Base-by-base conservation (phyloP, 23 red algal species). In the Gracilaria vermiculophylla region DNA sequence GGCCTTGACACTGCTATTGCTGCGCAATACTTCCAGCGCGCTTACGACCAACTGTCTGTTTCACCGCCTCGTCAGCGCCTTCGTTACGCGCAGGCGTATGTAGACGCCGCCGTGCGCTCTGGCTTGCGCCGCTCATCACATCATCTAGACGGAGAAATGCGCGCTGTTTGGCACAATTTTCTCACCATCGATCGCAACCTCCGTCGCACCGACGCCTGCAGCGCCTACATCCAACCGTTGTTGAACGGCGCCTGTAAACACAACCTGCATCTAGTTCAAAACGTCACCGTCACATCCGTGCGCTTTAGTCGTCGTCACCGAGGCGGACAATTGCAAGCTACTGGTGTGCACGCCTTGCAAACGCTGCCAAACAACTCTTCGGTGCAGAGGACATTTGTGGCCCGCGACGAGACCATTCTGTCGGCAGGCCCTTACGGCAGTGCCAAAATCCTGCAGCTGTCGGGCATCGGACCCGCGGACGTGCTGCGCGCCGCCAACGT, bases 161-260 rank as follows among this genome's bases (percentile, higher is more conserved):
- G 61, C 24, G 14, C 62, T 19, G 81, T 70, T n/a, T 57, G 49
- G 76, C 76, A 58, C 3, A 73, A 73, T 20, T 40, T 19, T 28
- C 76, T 79, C 45, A 79, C 76, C 34, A 73, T 81, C 29, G 87
- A 80, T 21, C 11, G 20, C 28, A 34, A 48, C 15, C 66, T 67
- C 3, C 80, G 79, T 67, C 64, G 90, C 11, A 45, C 28, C 13
- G 90, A 93, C 51, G 41, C 90, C 2, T 93, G 79, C 40, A 80
- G 23, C 23, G 90, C 80, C 27, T 93, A 93, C 47, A 5, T 93
- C 1, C 0, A 9, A 4, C 77, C 77, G 13, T 14, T 69, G 0
- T 17, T 70, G 27, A 10, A 16, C 2, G 76, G 76, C 50, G 17
- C 23, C 6, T 82, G 77, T 57, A 14, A 11, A 16, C 88, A 72